phyloP scores from a whole-genome alignment of 805 yeast species.

The Debaryomyces castellii region DNA sequence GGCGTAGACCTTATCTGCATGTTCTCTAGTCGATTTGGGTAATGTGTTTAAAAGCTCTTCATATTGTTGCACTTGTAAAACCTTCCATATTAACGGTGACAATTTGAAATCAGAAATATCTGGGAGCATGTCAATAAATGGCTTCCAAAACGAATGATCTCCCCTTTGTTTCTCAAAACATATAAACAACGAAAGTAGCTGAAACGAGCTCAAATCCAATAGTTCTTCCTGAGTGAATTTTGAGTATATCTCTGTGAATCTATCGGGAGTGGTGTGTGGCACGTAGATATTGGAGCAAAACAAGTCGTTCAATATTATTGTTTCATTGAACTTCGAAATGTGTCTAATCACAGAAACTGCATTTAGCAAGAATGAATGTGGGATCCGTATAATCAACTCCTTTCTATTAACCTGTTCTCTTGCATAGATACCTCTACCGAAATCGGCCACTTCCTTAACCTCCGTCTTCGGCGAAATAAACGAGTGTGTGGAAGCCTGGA shows the following conservation, averaged over 20 bases:
- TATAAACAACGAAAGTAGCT: slow-evolving; percentile 52
- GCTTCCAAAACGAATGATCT: slow-evolving; percentile 57
- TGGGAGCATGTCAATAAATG: slow-evolving; percentile 69
- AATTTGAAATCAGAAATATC: slow-evolving; percentile 46
- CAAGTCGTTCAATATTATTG: slow-evolving; percentile 25
- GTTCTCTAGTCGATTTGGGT: slow-evolving; percentile 44
- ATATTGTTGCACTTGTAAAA: slow-evolving; percentile 22
- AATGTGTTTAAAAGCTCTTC: slow-evolving; percentile 34
- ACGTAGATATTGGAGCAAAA: slow-evolving; percentile 18
- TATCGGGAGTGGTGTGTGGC: slow-evolving; percentile 22
- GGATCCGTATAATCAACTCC: slow-evolving; percentile 54
- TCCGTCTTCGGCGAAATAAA: slow-evolving; percentile 40
- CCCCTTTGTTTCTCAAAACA: slow-evolving; percentile 43
- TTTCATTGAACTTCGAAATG: slow-evolving; percentile 41
- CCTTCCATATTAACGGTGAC: slow-evolving; percentile 67
- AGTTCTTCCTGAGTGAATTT: slow-evolving; percentile 32
- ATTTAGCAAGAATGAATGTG: slow-evolving; percentile 59
- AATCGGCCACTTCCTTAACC: slow-evolving; percentile 37
- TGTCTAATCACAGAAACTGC: slow-evolving; percentile 47
- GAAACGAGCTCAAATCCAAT: slow-evolving; percentile 54
- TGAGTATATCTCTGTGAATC: slow-evolving; percentile 30
- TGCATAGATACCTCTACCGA: slow-evolving; percentile 67
- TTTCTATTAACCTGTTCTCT: slow-evolving; percentile 30
- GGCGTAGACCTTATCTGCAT: slow-evolving; percentile 38
- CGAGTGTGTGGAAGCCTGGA: slow-evolving; percentile 19